Percentiles rank a stretch among this genome's conserved stretches.
phyloP scores from a whole-genome alignment of 2,329 filamentous ascomycete species.

The Ophiostoma australiae region DNA sequence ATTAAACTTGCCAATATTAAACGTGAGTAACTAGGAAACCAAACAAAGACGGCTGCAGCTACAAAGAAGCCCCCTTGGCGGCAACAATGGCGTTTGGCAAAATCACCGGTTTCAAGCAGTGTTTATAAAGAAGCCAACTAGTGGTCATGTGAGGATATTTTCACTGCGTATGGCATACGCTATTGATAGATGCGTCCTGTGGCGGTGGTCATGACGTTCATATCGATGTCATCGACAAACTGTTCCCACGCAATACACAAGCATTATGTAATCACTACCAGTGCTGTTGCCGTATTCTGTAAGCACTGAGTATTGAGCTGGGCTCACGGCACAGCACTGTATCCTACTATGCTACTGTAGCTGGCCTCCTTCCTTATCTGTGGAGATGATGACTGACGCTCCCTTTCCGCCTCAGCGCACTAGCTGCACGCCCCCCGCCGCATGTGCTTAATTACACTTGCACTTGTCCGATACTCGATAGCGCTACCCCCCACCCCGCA shows the following conservation, averaged over 20 bases:
- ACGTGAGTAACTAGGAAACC: not conserved
- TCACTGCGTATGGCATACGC: not conserved
- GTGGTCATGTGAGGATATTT: not conserved
- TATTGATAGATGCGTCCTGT: not conserved
- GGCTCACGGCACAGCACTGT: not conserved
- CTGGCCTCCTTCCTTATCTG: constrained; percentile 20
- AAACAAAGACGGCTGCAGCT: not conserved
- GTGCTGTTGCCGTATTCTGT: not conserved
- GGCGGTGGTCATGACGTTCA: not conserved
- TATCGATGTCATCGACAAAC: not conserved
- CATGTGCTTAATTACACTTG: not conserved
- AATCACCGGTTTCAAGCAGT: not conserved
- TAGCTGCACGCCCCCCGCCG: constrained; percentile 18
- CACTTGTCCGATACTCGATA: constrained; percentile 9
- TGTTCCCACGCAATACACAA: not conserved
- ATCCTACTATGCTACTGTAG: too few species aligned
- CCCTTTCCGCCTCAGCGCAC: not conserved
- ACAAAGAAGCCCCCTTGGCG: constrained; percentile 1
- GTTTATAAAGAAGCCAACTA: not conserved
- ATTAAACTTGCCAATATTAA: not conserved
- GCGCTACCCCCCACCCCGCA: constrained; percentile 14
- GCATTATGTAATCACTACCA: not conserved
- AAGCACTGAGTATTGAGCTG: not conserved
- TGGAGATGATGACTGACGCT: constrained; percentile 11
- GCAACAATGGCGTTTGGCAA: not conserved